A percentile compares a stretch with the other conserved stretches of the same genome.
These are phyloP conservation scores for Sugiyamaella sp. DNA, from an alignment of 1,139 yeast species.

Conservation along the genomic window DNA sequence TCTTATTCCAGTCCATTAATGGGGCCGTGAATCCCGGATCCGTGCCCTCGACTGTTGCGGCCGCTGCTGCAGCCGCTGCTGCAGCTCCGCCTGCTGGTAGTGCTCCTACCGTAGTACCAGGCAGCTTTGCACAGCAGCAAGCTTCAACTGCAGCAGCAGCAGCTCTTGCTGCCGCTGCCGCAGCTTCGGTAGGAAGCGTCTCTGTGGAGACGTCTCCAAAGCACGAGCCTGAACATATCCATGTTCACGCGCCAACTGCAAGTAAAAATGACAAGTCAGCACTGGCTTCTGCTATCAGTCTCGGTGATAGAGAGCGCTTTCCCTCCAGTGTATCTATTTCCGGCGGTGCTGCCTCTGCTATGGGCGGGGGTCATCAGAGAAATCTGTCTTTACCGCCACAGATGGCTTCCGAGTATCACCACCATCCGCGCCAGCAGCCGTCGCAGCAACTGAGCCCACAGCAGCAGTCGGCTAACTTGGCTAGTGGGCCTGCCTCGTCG, in stretches of 20 bases:
- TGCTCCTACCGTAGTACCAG: no score
- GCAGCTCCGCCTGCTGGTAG: constrained; percentile 15
- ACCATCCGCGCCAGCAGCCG: constrained; percentile 26
- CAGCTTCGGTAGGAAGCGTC: constrained; percentile 18
- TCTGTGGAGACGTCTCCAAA: constrained; percentile 19
- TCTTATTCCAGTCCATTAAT: constrained; percentile 48
- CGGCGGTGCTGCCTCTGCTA: constrained; percentile 2
- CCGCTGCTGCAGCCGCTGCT: constrained; percentile 19
- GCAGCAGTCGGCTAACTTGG: constrained; percentile 22
- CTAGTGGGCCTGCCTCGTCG: constrained; percentile 8
- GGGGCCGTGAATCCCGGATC: constrained; percentile 21
- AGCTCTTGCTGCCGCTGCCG: constrained; percentile 24
- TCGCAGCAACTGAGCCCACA: constrained; percentile 28
- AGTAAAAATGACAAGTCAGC: constrained; percentile 16
- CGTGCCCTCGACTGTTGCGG: constrained; percentile 19
- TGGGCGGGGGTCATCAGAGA: constrained; percentile 31
- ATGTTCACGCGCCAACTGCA: constrained; percentile 10
- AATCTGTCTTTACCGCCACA: constrained; percentile 36
- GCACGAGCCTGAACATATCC: constrained; percentile 9
- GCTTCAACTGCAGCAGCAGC: constrained; percentile 23
- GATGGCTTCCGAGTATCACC: constrained; percentile 30
- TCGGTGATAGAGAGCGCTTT: constrained; percentile 30
- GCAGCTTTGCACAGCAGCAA: constrained; percentile 17
- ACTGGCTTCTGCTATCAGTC: constrained; percentile 21
- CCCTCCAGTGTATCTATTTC: constrained; percentile 22